Base-by-base conservation (phyloP, 495 filamentous ascomycete species). In the Amorphotheca resinae region DNA sequence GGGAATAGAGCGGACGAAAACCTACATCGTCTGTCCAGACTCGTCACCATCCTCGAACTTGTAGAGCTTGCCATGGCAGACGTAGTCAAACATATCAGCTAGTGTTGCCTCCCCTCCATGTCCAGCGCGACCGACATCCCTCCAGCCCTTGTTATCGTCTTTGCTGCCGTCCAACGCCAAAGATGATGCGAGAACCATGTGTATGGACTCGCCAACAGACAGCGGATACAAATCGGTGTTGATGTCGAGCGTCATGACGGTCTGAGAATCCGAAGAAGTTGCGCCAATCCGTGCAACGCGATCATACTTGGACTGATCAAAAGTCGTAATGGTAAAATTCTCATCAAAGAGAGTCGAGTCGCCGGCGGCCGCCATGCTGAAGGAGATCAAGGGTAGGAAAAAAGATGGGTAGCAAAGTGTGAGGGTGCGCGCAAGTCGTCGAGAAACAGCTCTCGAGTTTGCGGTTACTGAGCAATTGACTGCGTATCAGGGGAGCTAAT, bases 1-100 rank as follows among this genome's bases (percentile, higher is more conserved):
- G n/a, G n/a, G n/a, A 45, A 18, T 39, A 28, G n/a, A 36, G 33
- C 9, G 1, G 9, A 16, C 2, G 23, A 38, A 20, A 33, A 46
- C 87, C 66, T 65, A 95, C 91, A 95, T 91, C 42, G 72, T 84
- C 57, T 82, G 77, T 22, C 77, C 77, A 50, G 33, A 36, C n/a
- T 82, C 78, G 8, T 73, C 67, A 33, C 74, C 83, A 60, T 95
- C 91, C 64, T 93, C 87, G 59, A 96, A 95, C 52, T 87, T 80
- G 67, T 99, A 99, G 25, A 95, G 80, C 76, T 95, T 96, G 46
- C 91, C 91, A 62, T 95, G 78, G 62, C 87, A 95, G 34, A 96
- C 91, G 60, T 99, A 99, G 54, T 99, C 93, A 48, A 78, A 99
- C 61, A 83, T 77, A 60, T 96, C 87, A 16, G 91, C 87, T 30